Percentiles rank a stretch among this genome's conserved stretches.
Conservation (phyloP, 2,329 filamentous ascomycete species). For the Cordyceps pruinosa region DNA sequence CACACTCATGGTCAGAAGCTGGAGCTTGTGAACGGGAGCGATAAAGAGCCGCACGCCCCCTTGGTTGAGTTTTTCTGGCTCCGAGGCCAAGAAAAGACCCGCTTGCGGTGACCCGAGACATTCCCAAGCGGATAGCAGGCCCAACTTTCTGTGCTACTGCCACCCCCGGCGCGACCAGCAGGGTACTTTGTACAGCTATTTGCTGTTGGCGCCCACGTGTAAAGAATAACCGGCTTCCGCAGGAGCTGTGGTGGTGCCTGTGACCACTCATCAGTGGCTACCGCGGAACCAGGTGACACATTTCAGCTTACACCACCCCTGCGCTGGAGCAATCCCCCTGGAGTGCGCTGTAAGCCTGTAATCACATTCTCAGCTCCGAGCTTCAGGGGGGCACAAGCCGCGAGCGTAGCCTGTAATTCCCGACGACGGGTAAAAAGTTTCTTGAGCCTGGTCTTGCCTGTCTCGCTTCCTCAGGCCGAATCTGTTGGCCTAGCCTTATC, state of each 20-base stretch:
- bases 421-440: neutral
- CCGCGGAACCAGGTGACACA: neutral
- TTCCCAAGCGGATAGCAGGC: neutral
- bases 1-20: neutral
- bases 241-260: no score
- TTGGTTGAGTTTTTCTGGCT: neutral
- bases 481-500: slow-evolving; percentile 11
- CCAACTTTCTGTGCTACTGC: slow-evolving; percentile 1
- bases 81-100: slow-evolving; percentile 5
- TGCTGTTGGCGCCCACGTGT: slow-evolving; percentile 10
- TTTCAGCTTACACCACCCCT: neutral
- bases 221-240: neutral
- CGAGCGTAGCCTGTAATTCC: neutral
- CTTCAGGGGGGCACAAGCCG: neutral
- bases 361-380: neutral
- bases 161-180: neutral
- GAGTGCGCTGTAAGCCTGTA: neutral
- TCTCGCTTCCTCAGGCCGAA: slow-evolving; percentile 13
- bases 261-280: no score
- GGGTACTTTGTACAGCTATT: neutral
- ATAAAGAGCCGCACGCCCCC: slow-evolving; percentile 3
- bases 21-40: neutral
- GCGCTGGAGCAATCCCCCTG: neutral
- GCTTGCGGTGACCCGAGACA: slow-evolving; percentile 8
- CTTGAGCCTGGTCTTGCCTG: no score